phyloP scores from a whole-genome alignment of 139 green algal genomes.

The Microglena sp. region DNA sequence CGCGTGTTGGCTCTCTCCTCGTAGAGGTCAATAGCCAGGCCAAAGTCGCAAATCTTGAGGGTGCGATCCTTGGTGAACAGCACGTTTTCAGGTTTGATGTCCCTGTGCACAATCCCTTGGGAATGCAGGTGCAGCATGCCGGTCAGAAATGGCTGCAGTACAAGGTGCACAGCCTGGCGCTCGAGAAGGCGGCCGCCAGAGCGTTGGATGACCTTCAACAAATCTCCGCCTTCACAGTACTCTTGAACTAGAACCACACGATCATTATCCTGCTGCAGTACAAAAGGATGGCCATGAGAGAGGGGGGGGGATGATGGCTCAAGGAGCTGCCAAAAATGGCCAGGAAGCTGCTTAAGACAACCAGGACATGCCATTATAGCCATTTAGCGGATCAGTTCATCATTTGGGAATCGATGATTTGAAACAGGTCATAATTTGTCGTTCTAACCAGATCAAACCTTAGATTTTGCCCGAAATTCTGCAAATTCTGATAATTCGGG shows the following conservation, averaged over 20 bases:
- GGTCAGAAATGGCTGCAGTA: conserved; percentile 36
- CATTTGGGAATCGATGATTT: neutral
- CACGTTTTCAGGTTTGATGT: conserved; percentile 23
- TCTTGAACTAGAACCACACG: conserved; percentile 45
- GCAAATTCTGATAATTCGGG: no score
- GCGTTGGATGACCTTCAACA: conserved; percentile 38
- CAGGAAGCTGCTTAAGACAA: neutral
- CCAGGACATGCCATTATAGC: no score
- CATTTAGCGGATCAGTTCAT: neutral
- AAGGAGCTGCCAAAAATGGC: neutral
- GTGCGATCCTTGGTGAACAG: conserved; percentile 3
- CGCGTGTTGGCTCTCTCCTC: conserved; percentile 33
- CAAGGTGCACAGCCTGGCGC: conserved; percentile 24
- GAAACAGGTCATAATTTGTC: no score
- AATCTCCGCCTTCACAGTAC: conserved; percentile 35
- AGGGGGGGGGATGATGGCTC: neutral
- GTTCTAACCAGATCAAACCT: no score
- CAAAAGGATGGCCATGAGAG: neutral
- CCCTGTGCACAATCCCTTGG: conserved; percentile 16
- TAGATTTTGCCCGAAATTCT: no score
- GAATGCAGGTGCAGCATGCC: conserved; percentile 44
- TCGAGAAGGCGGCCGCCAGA: conserved; percentile 20
- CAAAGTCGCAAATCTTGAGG: conserved; percentile 28
- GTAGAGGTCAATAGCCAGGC: conserved; percentile 36
- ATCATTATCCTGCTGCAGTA: conserved; percentile 28